Conservation (phyloP, 768 basidiomycete species). For the Cystobasidium onofrii region DNA sequence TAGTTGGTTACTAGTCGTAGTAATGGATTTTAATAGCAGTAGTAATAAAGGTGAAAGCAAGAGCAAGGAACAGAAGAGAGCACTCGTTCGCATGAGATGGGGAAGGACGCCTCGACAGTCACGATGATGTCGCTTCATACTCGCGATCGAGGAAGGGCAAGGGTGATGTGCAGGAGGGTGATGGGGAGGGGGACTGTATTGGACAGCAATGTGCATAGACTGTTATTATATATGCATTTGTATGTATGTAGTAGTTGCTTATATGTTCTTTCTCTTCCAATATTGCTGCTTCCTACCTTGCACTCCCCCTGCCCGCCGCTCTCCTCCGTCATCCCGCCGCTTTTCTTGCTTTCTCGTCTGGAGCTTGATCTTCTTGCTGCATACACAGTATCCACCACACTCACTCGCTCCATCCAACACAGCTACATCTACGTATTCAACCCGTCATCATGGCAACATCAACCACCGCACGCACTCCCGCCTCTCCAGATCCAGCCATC, state of each 20-base stretch:
- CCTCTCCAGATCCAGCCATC: constrained; percentile 14
- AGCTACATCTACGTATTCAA: background rate
- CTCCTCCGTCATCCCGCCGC: background rate
- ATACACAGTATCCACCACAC: background rate
- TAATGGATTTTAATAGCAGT: too few relatives aligned
- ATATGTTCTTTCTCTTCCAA: background rate
- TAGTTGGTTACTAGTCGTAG: too few relatives aligned
- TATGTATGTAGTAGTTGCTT: background rate
- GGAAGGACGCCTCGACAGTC: background rate
- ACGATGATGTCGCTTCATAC: background rate
- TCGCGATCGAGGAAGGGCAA: background rate
- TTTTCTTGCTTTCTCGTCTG: background rate
- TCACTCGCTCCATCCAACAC: too few relatives aligned
- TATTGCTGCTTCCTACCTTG: background rate
- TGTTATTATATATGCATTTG: background rate
- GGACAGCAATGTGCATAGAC: background rate
- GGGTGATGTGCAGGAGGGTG: background rate
- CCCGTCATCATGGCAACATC: constrained; percentile 6
- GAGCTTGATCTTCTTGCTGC: too few relatives aligned
- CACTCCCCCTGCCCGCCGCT: background rate
- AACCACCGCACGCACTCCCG: constrained; percentile 12
- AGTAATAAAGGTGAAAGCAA: background rate
- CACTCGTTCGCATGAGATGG: too few relatives aligned
- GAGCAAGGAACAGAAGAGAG: background rate
- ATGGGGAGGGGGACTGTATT: too few relatives aligned